phyloP scores from a whole-genome alignment of 345 rosid species.

The Excoecaria agallocha region DNA sequence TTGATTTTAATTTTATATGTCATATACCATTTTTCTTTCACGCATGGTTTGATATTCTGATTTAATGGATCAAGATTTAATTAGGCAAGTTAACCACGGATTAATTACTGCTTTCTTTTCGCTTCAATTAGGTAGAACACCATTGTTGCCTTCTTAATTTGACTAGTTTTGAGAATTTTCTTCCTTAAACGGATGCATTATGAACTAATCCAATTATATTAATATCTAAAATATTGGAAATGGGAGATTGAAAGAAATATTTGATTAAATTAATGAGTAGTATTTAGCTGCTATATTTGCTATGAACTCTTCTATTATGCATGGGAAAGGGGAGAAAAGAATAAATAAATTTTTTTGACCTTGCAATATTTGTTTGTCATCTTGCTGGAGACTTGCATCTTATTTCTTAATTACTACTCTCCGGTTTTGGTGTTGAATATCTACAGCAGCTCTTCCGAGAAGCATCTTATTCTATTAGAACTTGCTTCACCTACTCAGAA shows the following conservation, averaged over 20 bases:
- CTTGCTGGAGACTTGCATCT: not conserved
- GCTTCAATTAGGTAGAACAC: not conserved
- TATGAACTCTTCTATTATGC: not conserved
- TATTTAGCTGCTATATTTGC: not conserved
- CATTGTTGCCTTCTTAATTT: too few relatives aligned
- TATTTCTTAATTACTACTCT: not conserved
- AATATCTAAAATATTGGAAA: not conserved
- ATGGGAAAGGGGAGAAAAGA: not conserved
- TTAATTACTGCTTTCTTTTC: not conserved
- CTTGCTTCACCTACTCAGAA: not conserved
- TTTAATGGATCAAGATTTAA: not conserved
- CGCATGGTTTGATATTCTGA: too few relatives aligned
- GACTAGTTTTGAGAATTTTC: too few relatives aligned
- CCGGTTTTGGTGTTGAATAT: not conserved
- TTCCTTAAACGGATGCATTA: too few relatives aligned
- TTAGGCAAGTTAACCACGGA: not conserved
- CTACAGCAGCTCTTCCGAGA: slow-evolving; percentile 4
- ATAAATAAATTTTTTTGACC: not conserved
- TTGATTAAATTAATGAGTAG: not conserved
- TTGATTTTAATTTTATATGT: not conserved
- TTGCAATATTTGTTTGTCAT: not conserved
- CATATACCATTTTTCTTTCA: too few relatives aligned
- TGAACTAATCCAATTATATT: too few relatives aligned
- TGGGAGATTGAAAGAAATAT: too few relatives aligned
- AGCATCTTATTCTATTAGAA: not conserved